Base-by-base conservation (phyloP, 1,284 basidiomycete genomes). In the Tausonia pullulans region DNA sequence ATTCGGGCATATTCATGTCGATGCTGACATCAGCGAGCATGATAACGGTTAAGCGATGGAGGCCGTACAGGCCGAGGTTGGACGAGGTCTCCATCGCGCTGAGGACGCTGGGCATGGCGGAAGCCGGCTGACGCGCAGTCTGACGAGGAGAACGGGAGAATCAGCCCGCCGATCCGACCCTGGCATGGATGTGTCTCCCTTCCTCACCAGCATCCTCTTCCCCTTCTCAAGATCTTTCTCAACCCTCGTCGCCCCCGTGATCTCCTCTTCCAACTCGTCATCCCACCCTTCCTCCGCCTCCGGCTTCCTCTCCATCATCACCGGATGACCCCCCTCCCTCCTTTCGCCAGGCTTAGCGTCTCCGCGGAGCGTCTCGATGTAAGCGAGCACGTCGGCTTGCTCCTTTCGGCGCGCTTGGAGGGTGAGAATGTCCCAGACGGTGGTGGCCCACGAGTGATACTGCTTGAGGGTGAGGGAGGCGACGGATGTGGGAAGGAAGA, bases 1-100 rank as follows among this genome's bases (percentile, higher is more conserved):
- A 58, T 16, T 52, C 39, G 5, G 48, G 44, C 50, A 58, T 54
- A 10, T 57, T 60, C 16, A 65, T 39, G 10, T 65, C 64, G 39
- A 65, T 45, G 8, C 41, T 16, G 7, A 62, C 60, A 51, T 65
- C 64, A 7, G 64, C 64, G 14, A 65, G 60, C 16, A 51, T 57
- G 41, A 65, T 49, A 14, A 55, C 52, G 27, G 46, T 46, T 39
- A 61, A 45, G 3, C 64, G 60, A 43, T 58, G 48, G 11, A 54
- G 57, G 5, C 49, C 64, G 45, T 49, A 54, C 11, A 65, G 46
- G 16, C 51, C 44, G 14, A 58, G 60, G 10, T n/a, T 6, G 14
- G 44, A 48, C 10, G 60, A 48, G 51, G 55, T 56, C 43, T 65
- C 60, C 39, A 58, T 16, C 27, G 64, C 64, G 39, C 50, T 46